These are phyloP conservation scores for Leccinum fibrillosum DNA, from an alignment of 768 basidiomycete species.

Conservation along the genomic window DNA sequence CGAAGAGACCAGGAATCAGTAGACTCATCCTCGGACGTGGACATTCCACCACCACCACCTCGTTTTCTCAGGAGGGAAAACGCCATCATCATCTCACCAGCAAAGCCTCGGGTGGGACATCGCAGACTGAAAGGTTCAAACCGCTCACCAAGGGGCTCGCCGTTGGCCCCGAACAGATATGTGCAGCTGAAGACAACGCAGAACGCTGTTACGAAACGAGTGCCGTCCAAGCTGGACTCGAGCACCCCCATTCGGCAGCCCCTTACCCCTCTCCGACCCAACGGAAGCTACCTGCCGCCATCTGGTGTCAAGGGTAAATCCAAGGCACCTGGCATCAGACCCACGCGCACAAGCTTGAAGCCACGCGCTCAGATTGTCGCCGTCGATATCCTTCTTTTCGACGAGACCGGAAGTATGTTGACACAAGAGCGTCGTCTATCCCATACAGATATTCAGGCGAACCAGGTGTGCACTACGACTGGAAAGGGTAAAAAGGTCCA, in stretches of 20 bases:
- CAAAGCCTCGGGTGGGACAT: constrained; percentile 10
- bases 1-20: constrained; percentile 24
- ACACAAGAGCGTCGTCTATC: constrained; percentile 62
- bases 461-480: constrained; percentile 17
- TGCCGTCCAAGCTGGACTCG: constrained; percentile 11
- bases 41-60: constrained; percentile 12
- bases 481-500: constrained; percentile 7
- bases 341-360: constrained; percentile 30
- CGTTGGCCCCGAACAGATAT: constrained; percentile 25
- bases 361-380: constrained; percentile 50
- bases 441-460: constrained; percentile 39
- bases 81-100: constrained; percentile 20
- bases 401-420: constrained; percentile 54
- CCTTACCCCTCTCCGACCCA: constrained; percentile 37
- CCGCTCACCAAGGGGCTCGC: constrained; percentile 19
- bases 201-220: constrained; percentile 13
- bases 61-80: constrained; percentile 22
- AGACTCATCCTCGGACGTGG: constrained; percentile 41
- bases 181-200: constrained; percentile 19
- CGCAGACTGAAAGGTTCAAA: constrained; percentile 11
- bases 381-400: constrained; percentile 66
- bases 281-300: constrained; percentile 29
- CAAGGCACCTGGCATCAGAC: constrained; percentile 13
- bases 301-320: constrained; percentile 22
- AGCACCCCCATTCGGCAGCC: constrained; percentile 34